Conservation (phyloP, 1,284 basidiomycete species). For the Ceratobasidium sp. region DNA sequence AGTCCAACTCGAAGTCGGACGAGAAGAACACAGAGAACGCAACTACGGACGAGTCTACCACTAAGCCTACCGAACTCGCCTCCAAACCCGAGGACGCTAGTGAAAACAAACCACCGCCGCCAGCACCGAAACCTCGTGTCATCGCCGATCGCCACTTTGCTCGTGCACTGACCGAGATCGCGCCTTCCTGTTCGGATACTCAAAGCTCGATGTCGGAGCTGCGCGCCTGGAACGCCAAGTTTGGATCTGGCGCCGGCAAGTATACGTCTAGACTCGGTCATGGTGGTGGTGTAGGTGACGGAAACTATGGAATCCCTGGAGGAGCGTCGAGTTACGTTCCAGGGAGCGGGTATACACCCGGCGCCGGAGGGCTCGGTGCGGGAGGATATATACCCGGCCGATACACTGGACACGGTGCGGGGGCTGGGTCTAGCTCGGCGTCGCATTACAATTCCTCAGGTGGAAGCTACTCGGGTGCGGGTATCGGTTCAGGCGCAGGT, state of each 20-base stretch:
- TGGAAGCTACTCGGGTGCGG: no score
- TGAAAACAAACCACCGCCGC: slow-evolving; percentile 46
- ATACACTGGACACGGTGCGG: no score
- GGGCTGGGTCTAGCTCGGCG: no score
- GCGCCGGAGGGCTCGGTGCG: no score
- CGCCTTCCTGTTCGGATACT: slow-evolving; percentile 85
- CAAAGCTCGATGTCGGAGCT: slow-evolving; percentile 83
- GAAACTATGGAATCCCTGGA: neutral
- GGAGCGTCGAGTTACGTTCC: neutral
- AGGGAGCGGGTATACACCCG: no score
- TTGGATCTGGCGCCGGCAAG: slow-evolving; percentile 70
- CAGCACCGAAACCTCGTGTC: slow-evolving; percentile 56
- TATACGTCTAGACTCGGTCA: neutral
- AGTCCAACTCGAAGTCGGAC: neutral
- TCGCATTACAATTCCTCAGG: no score
- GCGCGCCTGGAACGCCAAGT: slow-evolving; percentile 92
- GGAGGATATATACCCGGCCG: no score
- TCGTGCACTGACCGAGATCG: slow-evolving; percentile 86
- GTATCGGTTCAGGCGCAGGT: no score
- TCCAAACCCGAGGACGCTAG: slow-evolving; percentile 44
- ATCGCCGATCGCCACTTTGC: slow-evolving; percentile 76
- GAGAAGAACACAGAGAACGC: no score
- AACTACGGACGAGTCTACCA: no score
- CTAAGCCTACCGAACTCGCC: neutral
- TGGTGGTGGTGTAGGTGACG: neutral